Percentiles rank a stretch among this genome's conserved stretches.
These are phyloP conservation scores for Monosporascus sp. DNA, from an alignment of 2,329 filamentous ascomycete species.

Conservation along the genomic window DNA sequence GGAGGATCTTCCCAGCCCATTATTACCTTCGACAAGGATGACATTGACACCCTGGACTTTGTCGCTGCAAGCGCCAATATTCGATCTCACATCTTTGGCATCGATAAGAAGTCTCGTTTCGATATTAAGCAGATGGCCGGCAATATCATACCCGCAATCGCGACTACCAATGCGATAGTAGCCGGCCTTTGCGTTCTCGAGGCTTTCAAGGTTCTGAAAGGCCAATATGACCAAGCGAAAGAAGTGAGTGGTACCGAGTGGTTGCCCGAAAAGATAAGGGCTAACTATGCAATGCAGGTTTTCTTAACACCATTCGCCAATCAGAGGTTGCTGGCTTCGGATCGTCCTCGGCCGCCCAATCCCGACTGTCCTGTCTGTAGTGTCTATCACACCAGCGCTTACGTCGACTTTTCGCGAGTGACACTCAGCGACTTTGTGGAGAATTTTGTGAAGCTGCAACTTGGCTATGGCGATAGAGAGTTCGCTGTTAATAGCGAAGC, in stretches of 20 bases:
- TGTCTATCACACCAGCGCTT: conserved; percentile 61
- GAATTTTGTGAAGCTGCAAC: conserved; percentile 60
- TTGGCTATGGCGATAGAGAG: conserved; percentile 75
- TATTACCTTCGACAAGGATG: conserved; percentile 94
- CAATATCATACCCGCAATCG: conserved; percentile 98
- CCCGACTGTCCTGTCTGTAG: conserved; percentile 80
- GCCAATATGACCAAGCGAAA: conserved; percentile 65
- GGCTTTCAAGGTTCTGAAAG: conserved; percentile 81
- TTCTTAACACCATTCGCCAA: conserved; percentile 69
- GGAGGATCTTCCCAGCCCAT: conserved; percentile 51
- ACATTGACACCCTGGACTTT: conserved; percentile 91
- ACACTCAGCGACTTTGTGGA: conserved; percentile 79
- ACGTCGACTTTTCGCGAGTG: conserved; percentile 64
- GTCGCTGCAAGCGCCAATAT: conserved; percentile 88
- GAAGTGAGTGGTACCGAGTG: conserved; percentile 49
- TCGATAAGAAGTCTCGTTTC: conserved; percentile 84
- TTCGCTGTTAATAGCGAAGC: conserved; percentile 71
- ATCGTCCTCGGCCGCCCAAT: conserved; percentile 61
- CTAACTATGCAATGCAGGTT: conserved; percentile 42
- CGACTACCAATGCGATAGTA: conserved; percentile 95
- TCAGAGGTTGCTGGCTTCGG: conserved; percentile 54
- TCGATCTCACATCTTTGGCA: conserved; percentile 81
- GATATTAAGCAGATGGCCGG: conserved; percentile 99
- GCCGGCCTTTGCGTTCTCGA: conserved; percentile 89
- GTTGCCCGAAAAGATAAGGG: neutral